phyloP scores from a whole-genome alignment of 2,329 filamentous ascomycete species.

The Pestalotiopsis sp. region DNA sequence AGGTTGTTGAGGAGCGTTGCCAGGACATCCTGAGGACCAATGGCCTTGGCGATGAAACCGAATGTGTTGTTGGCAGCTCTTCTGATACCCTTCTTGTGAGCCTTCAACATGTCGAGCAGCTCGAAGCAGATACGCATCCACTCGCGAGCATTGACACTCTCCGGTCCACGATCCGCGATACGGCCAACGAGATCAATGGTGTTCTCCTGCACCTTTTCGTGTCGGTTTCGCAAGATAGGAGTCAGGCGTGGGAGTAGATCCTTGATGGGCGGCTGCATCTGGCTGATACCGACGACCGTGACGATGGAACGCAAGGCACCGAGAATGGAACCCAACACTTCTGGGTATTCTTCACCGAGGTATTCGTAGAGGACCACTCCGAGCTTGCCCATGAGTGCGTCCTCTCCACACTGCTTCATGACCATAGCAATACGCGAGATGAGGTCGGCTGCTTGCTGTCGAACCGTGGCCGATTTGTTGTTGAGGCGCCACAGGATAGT shows the following conservation, averaged over 20 bases:
- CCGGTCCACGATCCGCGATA: constrained; percentile 94
- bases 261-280: constrained; percentile 98
- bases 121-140: constrained; percentile 99
- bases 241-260: constrained; percentile 93
- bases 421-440: constrained; percentile 97
- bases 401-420: constrained; percentile 98
- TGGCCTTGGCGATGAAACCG: constrained; percentile 98
- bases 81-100: constrained; percentile 98
- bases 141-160: constrained; percentile 94
- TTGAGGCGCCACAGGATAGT: constrained; percentile 96
- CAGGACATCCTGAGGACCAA: constrained; percentile 95
- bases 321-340: constrained; percentile 94
- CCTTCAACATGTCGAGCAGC: constrained; percentile 97
- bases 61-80: constrained; percentile 99
- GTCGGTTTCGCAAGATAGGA: constrained; percentile 96
- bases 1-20: constrained; percentile 96
- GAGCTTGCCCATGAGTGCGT: constrained; percentile 93
- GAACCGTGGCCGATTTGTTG: constrained; percentile 96
- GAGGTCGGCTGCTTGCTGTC: constrained; percentile 94
- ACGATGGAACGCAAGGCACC: constrained; percentile 95
- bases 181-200: constrained; percentile 97
- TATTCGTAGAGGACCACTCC: constrained; percentile 97
- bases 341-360: constrained; percentile 96
- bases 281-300: constrained; percentile 94
- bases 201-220: constrained; percentile 99